These are phyloP conservation scores for Fusarium sp. DNA, from an alignment of 2,329 filamentous ascomycete species.

Conservation along the genomic window DNA sequence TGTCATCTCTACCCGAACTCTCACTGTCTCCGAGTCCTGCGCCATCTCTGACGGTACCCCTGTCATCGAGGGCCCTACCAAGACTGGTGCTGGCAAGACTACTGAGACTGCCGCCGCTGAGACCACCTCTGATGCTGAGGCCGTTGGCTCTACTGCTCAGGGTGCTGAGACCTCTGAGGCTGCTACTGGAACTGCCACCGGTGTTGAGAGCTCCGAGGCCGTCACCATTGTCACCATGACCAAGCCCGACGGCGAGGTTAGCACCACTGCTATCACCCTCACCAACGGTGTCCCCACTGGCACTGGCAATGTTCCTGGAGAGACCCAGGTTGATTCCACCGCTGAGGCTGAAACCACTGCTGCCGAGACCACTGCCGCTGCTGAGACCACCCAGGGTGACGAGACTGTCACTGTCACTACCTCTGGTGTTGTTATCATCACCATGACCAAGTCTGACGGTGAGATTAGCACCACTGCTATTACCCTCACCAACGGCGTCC, in stretches of 20 bases:
- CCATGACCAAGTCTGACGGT: constrained; percentile 38
- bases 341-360: constrained; percentile 15
- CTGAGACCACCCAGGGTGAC: constrained; percentile 13
- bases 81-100: constrained; percentile 24
- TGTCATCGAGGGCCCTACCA: constrained; percentile 40
- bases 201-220: constrained; percentile 14
- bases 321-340: constrained; percentile 19
- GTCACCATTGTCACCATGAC: constrained; percentile 40
- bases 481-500: constrained; percentile 26
- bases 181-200: constrained; percentile 14
- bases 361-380: constrained; percentile 14
- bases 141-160: constrained; percentile 19
- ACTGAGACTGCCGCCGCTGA: constrained; percentile 25
- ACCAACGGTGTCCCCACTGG: constrained; percentile 33
- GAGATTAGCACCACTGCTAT: constrained; percentile 36
- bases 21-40: constrained; percentile 47
- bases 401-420: constrained; percentile 14
- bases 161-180: constrained; percentile 36
- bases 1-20: constrained; percentile 46
- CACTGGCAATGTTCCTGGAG: constrained; percentile 22
- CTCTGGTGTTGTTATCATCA: constrained; percentile 25
- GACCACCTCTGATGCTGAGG: constrained; percentile 25
- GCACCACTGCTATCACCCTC: constrained; percentile 28
- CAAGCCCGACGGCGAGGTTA: constrained; percentile 36
- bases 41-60: constrained; percentile 43